A percentile compares a stretch with the other conserved stretches of the same genome.
Conservation (phyloP, 306 rosid genomes). For the Medicago lupulina region DNA sequence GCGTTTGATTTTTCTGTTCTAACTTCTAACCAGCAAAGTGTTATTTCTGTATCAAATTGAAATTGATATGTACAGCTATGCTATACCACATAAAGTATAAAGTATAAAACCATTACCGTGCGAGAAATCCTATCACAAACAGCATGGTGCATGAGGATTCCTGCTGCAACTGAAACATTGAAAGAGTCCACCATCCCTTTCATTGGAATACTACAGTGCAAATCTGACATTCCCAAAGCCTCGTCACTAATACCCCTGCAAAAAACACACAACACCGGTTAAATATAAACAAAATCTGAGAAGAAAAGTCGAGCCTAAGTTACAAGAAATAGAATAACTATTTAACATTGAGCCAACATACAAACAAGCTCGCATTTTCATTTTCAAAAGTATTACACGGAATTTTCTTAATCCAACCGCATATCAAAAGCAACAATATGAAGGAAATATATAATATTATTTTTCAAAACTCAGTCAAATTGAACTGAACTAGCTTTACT, state of each 20-base stretch:
- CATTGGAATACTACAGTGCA: constrained; percentile 91
- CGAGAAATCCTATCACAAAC: constrained; percentile 81
- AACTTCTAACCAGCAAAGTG: no score
- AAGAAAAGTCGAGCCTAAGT: constrained; percentile 1
- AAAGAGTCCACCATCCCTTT: constrained; percentile 96
- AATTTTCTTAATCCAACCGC: constrained; percentile 14
- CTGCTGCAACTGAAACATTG: constrained; percentile 96
- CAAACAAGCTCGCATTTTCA: constrained; percentile 15
- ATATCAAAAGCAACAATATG: constrained; percentile 6
- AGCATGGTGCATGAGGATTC: constrained; percentile 96
- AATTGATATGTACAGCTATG: background rate
- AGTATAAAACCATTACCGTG: constrained; percentile 57
- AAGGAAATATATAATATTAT: background rate
- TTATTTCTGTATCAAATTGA: no score
- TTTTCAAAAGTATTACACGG: constrained; percentile 6
- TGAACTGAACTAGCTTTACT: constrained; percentile 19
- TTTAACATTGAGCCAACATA: background rate
- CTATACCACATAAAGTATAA: constrained; percentile 22
- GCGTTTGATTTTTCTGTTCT: no score
- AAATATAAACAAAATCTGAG: background rate
- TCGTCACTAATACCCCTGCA: constrained; percentile 87
- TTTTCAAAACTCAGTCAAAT: background rate
- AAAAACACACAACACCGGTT: constrained; percentile 16
- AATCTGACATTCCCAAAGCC: constrained; percentile 84
- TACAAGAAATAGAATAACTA: background rate